Percentiles rank a stretch among this genome's conserved stretches.
Evolutionary conservation across 1,284 basidiomycete genomes (phyloP).

Genomic region (Malassezia nana): DNA sequence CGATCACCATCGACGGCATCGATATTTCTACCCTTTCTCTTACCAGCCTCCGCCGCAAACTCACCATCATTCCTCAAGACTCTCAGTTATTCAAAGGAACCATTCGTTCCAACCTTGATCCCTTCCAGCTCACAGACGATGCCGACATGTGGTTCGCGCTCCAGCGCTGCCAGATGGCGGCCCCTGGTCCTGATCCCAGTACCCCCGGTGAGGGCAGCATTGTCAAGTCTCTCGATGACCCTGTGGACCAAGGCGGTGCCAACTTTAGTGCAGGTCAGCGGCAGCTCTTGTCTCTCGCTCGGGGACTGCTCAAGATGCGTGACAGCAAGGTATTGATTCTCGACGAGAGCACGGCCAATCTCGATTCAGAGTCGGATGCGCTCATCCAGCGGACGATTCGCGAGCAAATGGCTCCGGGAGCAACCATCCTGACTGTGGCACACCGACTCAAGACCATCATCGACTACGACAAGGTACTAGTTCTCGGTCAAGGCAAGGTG

Average conservation of each 20-base stretch:
- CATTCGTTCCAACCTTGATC: constrained; percentile 51
- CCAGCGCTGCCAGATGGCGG: constrained; percentile 50
- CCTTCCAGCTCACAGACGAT: constrained; percentile 65
- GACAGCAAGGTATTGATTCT: constrained; percentile 53
- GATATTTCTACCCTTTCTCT: constrained; percentile 79
- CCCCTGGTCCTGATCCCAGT: constrained; percentile 5
- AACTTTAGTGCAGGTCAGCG: constrained; percentile 54
- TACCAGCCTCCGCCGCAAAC: constrained; percentile 67
- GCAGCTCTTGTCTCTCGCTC: constrained; percentile 54
- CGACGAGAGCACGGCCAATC: constrained; percentile 53
- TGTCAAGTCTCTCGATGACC: constrained; percentile 52
- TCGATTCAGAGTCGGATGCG: constrained; percentile 51
- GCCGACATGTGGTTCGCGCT: constrained; percentile 55
- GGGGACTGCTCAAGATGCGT: constrained; percentile 53
- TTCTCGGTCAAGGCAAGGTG: constrained; percentile 57
- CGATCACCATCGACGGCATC: constrained; percentile 74
- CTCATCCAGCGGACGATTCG: constrained; percentile 53
- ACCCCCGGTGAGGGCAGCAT: constrained; percentile 48
- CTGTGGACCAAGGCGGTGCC: constrained; percentile 52
- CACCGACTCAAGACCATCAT: constrained; percentile 60
- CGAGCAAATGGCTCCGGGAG: constrained; percentile 46
- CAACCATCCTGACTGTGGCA: constrained; percentile 55
- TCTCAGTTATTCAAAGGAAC: constrained; percentile 50
- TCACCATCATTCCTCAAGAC: constrained; percentile 85
- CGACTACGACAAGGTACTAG: constrained; percentile 55